Conservation (phyloP, 306 rosid genomes). For the Cicer arietinum region DNA sequence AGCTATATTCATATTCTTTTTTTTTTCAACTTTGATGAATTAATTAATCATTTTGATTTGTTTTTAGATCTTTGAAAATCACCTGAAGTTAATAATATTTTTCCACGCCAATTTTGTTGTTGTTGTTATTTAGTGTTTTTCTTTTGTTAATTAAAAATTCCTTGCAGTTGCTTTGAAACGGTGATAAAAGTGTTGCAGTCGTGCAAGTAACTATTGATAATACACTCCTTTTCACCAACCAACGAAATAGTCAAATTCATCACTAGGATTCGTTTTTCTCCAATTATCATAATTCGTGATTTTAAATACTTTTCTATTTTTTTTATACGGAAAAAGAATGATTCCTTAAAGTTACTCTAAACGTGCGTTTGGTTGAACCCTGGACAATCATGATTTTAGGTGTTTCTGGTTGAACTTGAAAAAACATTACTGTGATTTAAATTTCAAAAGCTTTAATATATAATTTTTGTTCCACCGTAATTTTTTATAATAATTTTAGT, state of each 20-base stretch:
- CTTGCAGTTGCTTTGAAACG: slow-evolving; percentile 26
- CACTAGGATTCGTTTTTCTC: neutral
- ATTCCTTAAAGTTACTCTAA: neutral
- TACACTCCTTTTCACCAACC: neutral
- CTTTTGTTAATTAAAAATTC: neutral
- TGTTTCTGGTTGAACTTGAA: no score
- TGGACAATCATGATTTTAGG: no score
- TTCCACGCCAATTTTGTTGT: neutral
- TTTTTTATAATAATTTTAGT: no score
- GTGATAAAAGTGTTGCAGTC: slow-evolving; percentile 32
- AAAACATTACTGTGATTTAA: no score
- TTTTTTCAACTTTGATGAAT: neutral
- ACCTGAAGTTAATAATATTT: neutral
- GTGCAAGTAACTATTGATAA: slow-evolving; percentile 18
- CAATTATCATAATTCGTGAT: neutral
- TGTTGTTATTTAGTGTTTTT: neutral
- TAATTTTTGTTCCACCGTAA: no score
- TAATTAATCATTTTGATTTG: slow-evolving; percentile 24
- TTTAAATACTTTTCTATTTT: neutral
- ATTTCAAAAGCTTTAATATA: no score
- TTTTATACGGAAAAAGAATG: neutral
- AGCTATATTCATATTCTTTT: neutral
- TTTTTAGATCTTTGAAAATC: slow-evolving; percentile 35
- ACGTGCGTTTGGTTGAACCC: neutral
- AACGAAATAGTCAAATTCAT: slow-evolving; percentile 42